Percentiles rank a stretch among this genome's conserved stretches.
Evolutionary conservation across 768 basidiomycete species (phyloP).

Genomic region (Sarcodon aspratus): DNA sequence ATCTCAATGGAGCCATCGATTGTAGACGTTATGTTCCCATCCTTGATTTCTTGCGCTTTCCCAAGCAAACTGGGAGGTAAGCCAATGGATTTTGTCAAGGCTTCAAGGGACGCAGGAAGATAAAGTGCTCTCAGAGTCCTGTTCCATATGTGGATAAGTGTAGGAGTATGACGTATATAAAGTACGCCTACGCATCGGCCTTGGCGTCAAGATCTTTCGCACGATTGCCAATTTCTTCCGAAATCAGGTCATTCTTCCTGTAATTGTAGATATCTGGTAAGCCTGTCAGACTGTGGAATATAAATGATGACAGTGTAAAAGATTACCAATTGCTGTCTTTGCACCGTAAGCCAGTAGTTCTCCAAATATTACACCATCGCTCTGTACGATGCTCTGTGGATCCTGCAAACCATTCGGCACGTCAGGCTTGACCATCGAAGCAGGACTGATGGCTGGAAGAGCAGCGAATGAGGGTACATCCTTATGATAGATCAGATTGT

Average conservation of each 20-base stretch:
- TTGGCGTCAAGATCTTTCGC: slow-evolving; percentile 50
- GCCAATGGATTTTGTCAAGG: slow-evolving; percentile 76
- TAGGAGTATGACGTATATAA: not conserved
- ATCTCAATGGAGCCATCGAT: slow-evolving; percentile 67
- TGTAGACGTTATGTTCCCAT: slow-evolving; percentile 62
- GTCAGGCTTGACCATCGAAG: slow-evolving; percentile 51
- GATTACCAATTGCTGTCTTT: slow-evolving; percentile 75
- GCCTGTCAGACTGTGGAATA: not conserved
- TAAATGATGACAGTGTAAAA: not conserved
- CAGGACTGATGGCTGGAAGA: slow-evolving; percentile 51
- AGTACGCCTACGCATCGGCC: not conserved
- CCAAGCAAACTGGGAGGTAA: slow-evolving; percentile 80
- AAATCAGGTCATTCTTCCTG: slow-evolving; percentile 57
- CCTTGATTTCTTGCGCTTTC: slow-evolving; percentile 77
- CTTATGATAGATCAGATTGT: slow-evolving; percentile 91
- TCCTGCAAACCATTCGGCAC: slow-evolving; percentile 47
- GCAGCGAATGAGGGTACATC: slow-evolving; percentile 67
- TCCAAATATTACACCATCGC: slow-evolving; percentile 54
- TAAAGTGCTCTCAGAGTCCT: slow-evolving; percentile 64
- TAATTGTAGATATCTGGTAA: slow-evolving; percentile 75
- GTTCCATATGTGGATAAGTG: slow-evolving; percentile 4
- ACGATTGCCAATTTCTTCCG: slow-evolving; percentile 51
- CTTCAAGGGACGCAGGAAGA: slow-evolving; percentile 80
- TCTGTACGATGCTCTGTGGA: slow-evolving; percentile 40
- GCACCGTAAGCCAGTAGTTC: slow-evolving; percentile 82